Evolutionary conservation across 352 stramenopile genomes (phyloP), one percentile per base, ranked within the genome.

Genomic region (Phytophthora pseudosyringae): DNA sequence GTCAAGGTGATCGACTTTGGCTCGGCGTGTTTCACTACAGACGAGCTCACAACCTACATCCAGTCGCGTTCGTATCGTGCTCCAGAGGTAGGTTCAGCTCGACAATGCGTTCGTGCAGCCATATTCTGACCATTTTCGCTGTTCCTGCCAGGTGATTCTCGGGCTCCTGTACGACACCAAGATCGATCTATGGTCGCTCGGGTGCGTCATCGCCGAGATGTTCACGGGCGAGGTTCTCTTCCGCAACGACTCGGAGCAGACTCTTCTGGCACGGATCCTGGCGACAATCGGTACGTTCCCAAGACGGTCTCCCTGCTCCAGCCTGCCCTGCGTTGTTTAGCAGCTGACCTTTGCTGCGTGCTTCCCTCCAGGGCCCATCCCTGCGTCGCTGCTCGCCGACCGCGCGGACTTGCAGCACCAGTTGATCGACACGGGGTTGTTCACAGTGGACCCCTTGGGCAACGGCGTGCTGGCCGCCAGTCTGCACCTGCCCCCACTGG

Each of bases 1-100:
- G 90, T 99, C 62, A 76, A 94, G 90, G 84, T 99, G 15, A 99
- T 99, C 71, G 98, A 99, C 78, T 99, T 99, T 87, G 98, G 97
- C 11, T 98, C 90, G 2, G 97, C 92, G 1, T 99, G 97, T 85
- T 95, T 97, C 50, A 90, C 88, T 41, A 94, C 96, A 36, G 96
- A 98, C 56, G 94, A 97, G 25, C 87, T 98, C 50, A 98, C 98
- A 51, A 97, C 94, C 4, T 99, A 99, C 76, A 98, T 99, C 40
- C 97, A 99, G 68, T 98, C 89, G 21, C 86, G 97, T 25, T 99
- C 98, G 55, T 99, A 99, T 86, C 89, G 97, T 25, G 95, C 92
- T 8, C 97, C 97, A 21, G 97, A 99, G 83, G 90, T 97, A 26
- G 54, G 93, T 58, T 64, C 10, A 39, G n/a, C 6, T 47, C 5